Base-by-base conservation (phyloP, 345 rosid species). In the Aquilaria sinensis region DNA sequence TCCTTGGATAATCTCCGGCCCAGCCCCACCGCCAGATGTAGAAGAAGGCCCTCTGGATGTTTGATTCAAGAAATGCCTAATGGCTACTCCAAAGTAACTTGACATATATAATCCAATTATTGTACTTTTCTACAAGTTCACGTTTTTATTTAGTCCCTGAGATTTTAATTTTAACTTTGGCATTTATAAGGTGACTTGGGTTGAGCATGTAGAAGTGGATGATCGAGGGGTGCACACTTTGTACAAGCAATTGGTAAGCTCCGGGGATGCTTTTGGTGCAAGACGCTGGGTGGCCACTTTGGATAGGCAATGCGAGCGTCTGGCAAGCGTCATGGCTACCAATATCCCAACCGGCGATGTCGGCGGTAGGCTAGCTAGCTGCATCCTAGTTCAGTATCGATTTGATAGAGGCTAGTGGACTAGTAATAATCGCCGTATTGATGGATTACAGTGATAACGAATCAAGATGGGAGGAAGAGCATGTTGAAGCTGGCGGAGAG, bases 11-110 rank as follows among this genome's bases (percentile, higher is more conserved):
- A 78, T 55, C 45, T 89, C 47, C 72, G 83, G 34, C 86, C 91
- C 3, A 80, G 78, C 62, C 72, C 84, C 0, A 58, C 70, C 2
- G 70, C 67, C 0, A 76, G 87, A 53, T 84, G 94, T 70, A 72
- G 93, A 9, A 76, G 87, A 69, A 77, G 94, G 70, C 98, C 99
- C 15, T 95, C 98, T 16, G 99, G 98, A 45, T 95, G 96, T 67
- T 58, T 85, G 57, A 80, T 95, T 69, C 89, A 95, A 70, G 88
- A 95, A 64, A 72, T 83, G 77, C 84, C 84, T 3, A 84, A 85
- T 57, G 97, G 97, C 3, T 84, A 70, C 78, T 87, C 99, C 9
- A 83, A 80, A 86, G 99, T 94, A 72, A 29, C 15, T 31, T 14
- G 0, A 11, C 23, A 37, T 37, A 10, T 30, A 33, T 4, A 13